Base-by-base conservation (phyloP, 2,329 filamentous ascomycete genomes). In the Kalmusia sp. region DNA sequence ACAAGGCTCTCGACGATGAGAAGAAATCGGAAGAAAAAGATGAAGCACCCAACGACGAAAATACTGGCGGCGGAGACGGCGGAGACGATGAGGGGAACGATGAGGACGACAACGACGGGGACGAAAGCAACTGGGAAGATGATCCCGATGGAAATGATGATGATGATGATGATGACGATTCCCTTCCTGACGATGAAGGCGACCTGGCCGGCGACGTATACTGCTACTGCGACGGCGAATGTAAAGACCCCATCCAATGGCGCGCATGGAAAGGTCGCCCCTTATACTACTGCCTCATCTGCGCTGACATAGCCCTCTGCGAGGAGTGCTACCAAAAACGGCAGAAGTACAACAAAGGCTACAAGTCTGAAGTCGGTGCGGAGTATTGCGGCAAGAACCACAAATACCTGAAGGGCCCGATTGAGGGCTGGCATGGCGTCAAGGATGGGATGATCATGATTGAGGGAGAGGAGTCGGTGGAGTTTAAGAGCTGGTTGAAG, bases 351-450 rank as follows among this genome's bases (percentile, higher is more conserved):
- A 55, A 55, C 34, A 27, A 50, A 2, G 51, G 46, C 12, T 2
- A n/a, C 8, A 22, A 14, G 14, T 17, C 19, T 3, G 30, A 31
- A 6, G 28, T 37, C 17, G 15, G 51, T n/a, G 30, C 19, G 3
- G 37, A 21, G 2, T 61, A 46, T 21, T 64, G 62, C 35, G 56
- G 46, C 3, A 30, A 41, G 12, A 48, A 57, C 27, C 62, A 63
- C 31, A 43, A 39, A 3, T 63, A 63, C 33, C 28, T 62, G 31
- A 64, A 59, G 43, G 56, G 49, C 2, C 56, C 60, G 3, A 57
- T 64, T 17, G 49, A 58, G 27, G 56, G 52, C 0, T 65, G 62
- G 62, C 49, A 54, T 37, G 58, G 54, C 11, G 33, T 62, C n/a
- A 58, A 57, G 21, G 43, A 60, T 25, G 62, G 62, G 1, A 39